Percentiles rank a stretch among this genome's conserved stretches.
These are phyloP conservation scores for Pythium insidiosum DNA, from an alignment of 352 stramenopile genomes.

Conservation along the genomic window DNA sequence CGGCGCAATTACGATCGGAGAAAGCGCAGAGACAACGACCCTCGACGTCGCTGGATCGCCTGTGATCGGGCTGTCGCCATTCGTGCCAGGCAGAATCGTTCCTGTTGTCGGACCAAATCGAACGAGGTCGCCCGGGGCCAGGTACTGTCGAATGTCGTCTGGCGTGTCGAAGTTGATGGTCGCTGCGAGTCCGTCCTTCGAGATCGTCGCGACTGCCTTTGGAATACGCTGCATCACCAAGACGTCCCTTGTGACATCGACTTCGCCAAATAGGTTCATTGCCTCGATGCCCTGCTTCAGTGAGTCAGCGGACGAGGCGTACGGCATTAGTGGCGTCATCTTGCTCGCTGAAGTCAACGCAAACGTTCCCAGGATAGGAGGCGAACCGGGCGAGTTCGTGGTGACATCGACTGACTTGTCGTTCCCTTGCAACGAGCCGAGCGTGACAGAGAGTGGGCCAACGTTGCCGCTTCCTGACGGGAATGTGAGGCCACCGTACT, in stretches of 20 bases:
- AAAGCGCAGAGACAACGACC: slow-evolving; percentile 32
- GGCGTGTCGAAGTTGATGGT: slow-evolving; percentile 36
- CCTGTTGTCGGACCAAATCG: slow-evolving; percentile 37
- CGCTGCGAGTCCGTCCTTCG: slow-evolving; percentile 38
- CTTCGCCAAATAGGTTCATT: slow-evolving; percentile 70
- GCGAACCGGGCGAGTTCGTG: slow-evolving; percentile 40
- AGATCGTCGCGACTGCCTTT: slow-evolving; percentile 34
- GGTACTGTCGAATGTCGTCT: slow-evolving; percentile 55
- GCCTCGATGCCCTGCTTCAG: slow-evolving; percentile 69
- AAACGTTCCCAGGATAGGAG: slow-evolving; percentile 45
- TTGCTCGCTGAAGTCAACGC: slow-evolving; percentile 25
- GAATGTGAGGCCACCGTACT: slow-evolving; percentile 65
- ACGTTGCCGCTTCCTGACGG: slow-evolving; percentile 75
- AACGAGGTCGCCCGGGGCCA: slow-evolving; percentile 55
- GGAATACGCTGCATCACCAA: slow-evolving; percentile 52
- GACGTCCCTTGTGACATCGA: slow-evolving; percentile 44
- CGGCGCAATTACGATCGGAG: slow-evolving; percentile 32
- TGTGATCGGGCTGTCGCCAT: slow-evolving; percentile 56
- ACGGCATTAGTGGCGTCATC: slow-evolving; percentile 41
- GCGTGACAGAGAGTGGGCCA: slow-evolving; percentile 29
- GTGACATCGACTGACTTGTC: slow-evolving; percentile 40
- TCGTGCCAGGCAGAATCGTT: slow-evolving; percentile 43
- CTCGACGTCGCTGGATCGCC: slow-evolving; percentile 33
- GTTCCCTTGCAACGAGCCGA: slow-evolving; percentile 31
- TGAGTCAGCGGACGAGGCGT: slow-evolving; percentile 44